These are phyloP conservation scores for Cryptococcus wingfieldii DNA, from an alignment of 1,284 basidiomycete species.

Conservation along the genomic window DNA sequence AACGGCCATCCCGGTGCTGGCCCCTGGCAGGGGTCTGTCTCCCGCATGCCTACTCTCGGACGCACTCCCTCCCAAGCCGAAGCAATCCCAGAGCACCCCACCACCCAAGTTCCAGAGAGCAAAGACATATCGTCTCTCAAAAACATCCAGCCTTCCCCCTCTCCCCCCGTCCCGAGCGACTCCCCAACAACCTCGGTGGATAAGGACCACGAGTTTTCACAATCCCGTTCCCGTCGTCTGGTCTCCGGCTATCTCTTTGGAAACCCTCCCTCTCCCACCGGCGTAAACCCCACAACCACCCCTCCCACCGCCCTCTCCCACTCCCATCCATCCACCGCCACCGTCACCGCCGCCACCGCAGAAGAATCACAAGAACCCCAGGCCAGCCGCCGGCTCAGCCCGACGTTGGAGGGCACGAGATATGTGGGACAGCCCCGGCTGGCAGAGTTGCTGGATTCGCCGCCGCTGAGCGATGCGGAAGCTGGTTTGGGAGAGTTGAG, in stretches of 20 bases:
- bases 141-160: constrained; percentile 2
- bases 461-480: constrained; percentile 21
- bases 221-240: constrained; percentile 35
- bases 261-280: constrained; percentile 31
- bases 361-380: background rate
- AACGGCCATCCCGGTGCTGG: background rate
- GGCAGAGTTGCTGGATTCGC: constrained; percentile 14
- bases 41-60: background rate
- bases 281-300: background rate
- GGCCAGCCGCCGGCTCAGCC: constrained; percentile 1
- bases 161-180: constrained; percentile 1
- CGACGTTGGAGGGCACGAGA: constrained; percentile 6
- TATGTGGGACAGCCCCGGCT: constrained; percentile 5
- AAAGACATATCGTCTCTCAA: background rate
- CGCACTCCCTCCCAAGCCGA: background rate
- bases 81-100: background rate
- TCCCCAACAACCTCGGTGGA: background rate
- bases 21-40: background rate
- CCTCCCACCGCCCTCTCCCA: background rate
- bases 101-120: background rate
- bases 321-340: background rate
- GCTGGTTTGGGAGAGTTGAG: too few relatives aligned
- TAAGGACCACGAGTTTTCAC: constrained; percentile 30
- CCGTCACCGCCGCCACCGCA: background rate
- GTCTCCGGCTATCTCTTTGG: constrained; percentile 47